Evolutionary conservation across 2,329 filamentous ascomycete genomes (phyloP).

Genomic region (Rhexocercosporidium sp.): DNA sequence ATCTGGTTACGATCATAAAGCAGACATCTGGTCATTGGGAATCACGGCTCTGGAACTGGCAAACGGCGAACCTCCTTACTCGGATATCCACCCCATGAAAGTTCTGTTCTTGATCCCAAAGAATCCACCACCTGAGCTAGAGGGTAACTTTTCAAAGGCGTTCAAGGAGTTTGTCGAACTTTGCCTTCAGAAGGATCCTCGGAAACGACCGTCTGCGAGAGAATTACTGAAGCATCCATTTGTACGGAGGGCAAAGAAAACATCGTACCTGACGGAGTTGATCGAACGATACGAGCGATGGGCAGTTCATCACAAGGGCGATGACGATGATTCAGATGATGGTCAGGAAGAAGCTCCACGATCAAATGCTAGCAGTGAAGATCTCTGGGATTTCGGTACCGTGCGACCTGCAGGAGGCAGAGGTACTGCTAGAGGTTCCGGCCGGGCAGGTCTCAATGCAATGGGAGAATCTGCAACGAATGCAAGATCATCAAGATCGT

Average conservation of each 20-base stretch:
- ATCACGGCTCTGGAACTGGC: slow-evolving; percentile 94
- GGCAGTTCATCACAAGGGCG: slow-evolving; percentile 78
- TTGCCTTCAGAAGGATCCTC: slow-evolving; percentile 87
- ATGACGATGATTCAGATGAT: slow-evolving; percentile 68
- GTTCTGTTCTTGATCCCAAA: slow-evolving; percentile 96
- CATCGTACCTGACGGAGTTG: slow-evolving; percentile 93
- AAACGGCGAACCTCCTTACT: slow-evolving; percentile 90
- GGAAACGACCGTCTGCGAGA: slow-evolving; percentile 83
- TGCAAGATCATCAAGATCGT: slow-evolving; percentile 63
- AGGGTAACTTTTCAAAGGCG: slow-evolving; percentile 79
- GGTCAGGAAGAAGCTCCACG: slow-evolving; percentile 51
- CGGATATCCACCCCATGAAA: slow-evolving; percentile 98
- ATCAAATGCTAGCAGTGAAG: slow-evolving; percentile 68
- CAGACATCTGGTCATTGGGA: slow-evolving; percentile 95
- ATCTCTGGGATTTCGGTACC: slow-evolving; percentile 98
- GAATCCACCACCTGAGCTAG: slow-evolving; percentile 82
- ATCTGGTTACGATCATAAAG: slow-evolving; percentile 96
- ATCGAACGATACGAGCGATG: slow-evolving; percentile 91
- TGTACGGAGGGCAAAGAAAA: slow-evolving; percentile 89
- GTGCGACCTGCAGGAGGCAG: slow-evolving; percentile 79
- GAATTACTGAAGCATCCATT: slow-evolving; percentile 91
- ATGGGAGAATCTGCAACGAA: slow-evolving; percentile 87
- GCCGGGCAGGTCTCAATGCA: slow-evolving; percentile 66
- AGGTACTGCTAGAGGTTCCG: slow-evolving; percentile 63
- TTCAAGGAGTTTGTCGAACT: slow-evolving; percentile 87